Evolutionary conservation across 1,284 basidiomycete genomes (phyloP).

Genomic region (Ganoderma leucocontextum): DNA sequence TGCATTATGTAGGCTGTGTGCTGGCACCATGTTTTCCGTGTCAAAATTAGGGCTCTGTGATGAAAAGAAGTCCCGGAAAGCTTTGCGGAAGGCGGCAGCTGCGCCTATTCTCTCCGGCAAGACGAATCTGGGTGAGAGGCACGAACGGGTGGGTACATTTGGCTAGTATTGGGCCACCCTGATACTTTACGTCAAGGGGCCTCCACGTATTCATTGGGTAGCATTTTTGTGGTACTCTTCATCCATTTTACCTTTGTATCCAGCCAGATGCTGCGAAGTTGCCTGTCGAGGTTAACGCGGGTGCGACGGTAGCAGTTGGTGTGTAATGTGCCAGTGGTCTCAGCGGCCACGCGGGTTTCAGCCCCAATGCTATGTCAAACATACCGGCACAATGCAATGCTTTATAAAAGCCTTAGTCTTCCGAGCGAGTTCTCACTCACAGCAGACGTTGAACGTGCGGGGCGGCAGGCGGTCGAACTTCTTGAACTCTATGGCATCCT

Average conservation of each 20-base stretch:
- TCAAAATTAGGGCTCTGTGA: neutral
- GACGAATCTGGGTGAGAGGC: neutral
- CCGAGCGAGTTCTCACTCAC: neutral
- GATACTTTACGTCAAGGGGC: neutral
- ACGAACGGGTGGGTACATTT: neutral
- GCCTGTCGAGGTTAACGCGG: neutral
- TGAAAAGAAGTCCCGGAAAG: neutral
- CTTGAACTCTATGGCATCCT: slow-evolving; percentile 8
- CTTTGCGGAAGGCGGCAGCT: neutral
- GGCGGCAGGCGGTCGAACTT: neutral
- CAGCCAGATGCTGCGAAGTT: neutral
- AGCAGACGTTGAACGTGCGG: neutral
- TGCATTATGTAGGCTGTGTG: neutral
- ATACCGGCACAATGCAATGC: neutral
- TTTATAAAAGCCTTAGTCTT: neutral
- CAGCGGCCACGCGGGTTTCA: no score
- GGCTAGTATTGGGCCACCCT: neutral
- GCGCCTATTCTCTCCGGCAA: neutral
- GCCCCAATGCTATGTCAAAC: neutral
- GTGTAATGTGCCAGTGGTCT: no score
- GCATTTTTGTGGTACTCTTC: neutral
- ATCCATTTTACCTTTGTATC: neutral
- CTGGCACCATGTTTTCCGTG: neutral
- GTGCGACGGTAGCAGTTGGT: neutral
- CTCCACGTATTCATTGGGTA: neutral